A percentile compares a stretch with the other conserved stretches of the same genome.
Conservation (phyloP, 208 protist species). For the Crithidia brevicula region DNA sequence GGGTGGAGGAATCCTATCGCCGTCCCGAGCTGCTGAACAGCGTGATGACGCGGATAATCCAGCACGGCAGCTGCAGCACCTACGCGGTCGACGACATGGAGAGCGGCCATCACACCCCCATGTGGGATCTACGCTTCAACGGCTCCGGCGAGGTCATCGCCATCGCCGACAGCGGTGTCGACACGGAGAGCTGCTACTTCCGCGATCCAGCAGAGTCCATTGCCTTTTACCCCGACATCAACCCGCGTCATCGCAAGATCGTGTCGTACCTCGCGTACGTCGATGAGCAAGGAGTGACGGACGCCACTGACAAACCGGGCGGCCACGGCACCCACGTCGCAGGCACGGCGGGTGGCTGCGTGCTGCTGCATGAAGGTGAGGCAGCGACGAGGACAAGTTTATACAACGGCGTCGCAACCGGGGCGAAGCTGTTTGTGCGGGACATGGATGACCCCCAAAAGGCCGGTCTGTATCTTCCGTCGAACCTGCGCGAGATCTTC, state of each 20-base stretch:
- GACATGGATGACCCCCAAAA: constrained; percentile 39
- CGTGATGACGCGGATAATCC: constrained; percentile 40
- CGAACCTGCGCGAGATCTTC: constrained; percentile 67
- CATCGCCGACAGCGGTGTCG: constrained; percentile 88
- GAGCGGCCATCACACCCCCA: constrained; percentile 19
- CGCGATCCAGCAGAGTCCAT: constrained; percentile 53
- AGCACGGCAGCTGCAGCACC: constrained; percentile 35
- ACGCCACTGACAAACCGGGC: constrained; percentile 31
- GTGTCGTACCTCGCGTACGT: constrained; percentile 61
- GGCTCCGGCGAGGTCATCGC: constrained; percentile 84
- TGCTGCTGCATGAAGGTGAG: neutral
- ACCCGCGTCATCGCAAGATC: constrained; percentile 84
- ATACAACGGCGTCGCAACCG: constrained; percentile 84
- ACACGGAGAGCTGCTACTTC: constrained; percentile 90
- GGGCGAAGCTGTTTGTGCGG: constrained; percentile 82
- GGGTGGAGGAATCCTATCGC: constrained; percentile 55
- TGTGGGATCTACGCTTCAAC: constrained; percentile 72
- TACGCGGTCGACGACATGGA: neutral
- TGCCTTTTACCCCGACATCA: constrained; percentile 71
- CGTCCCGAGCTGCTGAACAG: constrained; percentile 45
- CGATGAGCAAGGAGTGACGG: neutral
- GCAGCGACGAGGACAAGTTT: neutral
- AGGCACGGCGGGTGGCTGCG: constrained; percentile 61
- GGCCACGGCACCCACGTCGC: constrained; percentile 92
- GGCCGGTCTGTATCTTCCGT: constrained; percentile 42